These are phyloP conservation scores for Dryas octopetala DNA, from an alignment of 306 rosid species.

Conservation along the genomic window DNA sequence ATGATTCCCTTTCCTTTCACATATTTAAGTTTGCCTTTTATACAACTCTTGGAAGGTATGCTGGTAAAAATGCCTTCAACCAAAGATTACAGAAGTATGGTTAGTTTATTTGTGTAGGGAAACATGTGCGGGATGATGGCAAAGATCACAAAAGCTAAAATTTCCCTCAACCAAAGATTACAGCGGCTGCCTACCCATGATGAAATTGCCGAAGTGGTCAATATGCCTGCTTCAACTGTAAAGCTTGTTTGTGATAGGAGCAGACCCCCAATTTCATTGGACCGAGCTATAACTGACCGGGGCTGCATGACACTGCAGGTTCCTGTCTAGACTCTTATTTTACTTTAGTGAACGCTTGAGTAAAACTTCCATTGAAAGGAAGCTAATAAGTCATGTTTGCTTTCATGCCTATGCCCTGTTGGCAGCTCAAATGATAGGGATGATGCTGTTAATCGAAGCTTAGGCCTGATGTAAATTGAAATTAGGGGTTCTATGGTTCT, in stretches of 20 bases:
- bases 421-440: not conserved
- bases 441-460: not conserved
- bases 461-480: not conserved
- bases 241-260: constrained; percentile 51
- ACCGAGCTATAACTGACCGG: constrained; percentile 34
- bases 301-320: constrained; percentile 67
- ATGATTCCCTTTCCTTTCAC: not conserved
- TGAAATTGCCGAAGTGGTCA: constrained; percentile 52
- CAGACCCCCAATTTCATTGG: constrained; percentile 62
- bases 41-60: constrained; percentile 18
- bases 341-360: not conserved
- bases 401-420: not conserved
- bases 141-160: constrained; percentile 59
- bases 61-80: constrained; percentile 30
- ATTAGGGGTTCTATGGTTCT: not conserved
- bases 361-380: not conserved
- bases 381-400: not conserved
- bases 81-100: constrained; percentile 52
- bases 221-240: constrained; percentile 45
- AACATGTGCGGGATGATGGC: constrained; percentile 51
- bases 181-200: constrained; percentile 49
- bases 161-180: constrained; percentile 42
- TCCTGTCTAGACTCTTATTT: constrained; percentile 16
- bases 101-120: constrained; percentile 74
- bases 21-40: not conserved